phyloP scores from a whole-genome alignment of 2,329 filamentous ascomycete genomes.

The Stemphylium beticola region DNA sequence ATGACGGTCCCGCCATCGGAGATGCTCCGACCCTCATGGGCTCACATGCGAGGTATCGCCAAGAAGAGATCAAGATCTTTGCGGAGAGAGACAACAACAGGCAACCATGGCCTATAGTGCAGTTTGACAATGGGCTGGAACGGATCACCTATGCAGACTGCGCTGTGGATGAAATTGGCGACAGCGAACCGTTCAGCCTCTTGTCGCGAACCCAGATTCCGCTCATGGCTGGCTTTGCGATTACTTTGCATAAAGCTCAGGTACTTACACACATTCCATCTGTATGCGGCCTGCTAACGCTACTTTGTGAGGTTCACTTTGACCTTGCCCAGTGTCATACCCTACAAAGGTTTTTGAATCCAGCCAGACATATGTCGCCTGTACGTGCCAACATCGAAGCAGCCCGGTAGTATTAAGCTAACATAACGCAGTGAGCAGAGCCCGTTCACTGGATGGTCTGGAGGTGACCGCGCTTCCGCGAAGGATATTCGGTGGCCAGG shows the following conservation, averaged over 20 bases:
- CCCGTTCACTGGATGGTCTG: slow-evolving; percentile 58
- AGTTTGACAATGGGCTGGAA: slow-evolving; percentile 57
- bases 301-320: slow-evolving; percentile 53
- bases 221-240: slow-evolving; percentile 65
- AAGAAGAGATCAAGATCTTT: slow-evolving; percentile 50
- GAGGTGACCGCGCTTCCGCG: too few relatives aligned
- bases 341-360: slow-evolving; percentile 60
- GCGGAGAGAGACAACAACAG: slow-evolving; percentile 35
- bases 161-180: slow-evolving; percentile 56
- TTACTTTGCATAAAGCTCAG: slow-evolving; percentile 66
- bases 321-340: too few relatives aligned
- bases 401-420: background rate
- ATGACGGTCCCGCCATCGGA: too few relatives aligned
- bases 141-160: slow-evolving; percentile 60
- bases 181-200: slow-evolving; percentile 54
- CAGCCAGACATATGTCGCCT: slow-evolving; percentile 67
- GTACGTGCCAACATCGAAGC: slow-evolving; percentile 17
- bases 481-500: too few relatives aligned
- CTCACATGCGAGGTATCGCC: slow-evolving; percentile 46
- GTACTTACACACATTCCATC: slow-evolving; percentile 28
- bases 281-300: slow-evolving; percentile 67
- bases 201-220: slow-evolving; percentile 67
- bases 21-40: slow-evolving; percentile 35
- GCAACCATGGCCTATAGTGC: slow-evolving; percentile 58
- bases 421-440: slow-evolving; percentile 55